Percentiles rank a stretch among this genome's conserved stretches.
phyloP scores from a whole-genome alignment of 2,329 filamentous ascomycete genomes.

The Trichoderma sp. region DNA sequence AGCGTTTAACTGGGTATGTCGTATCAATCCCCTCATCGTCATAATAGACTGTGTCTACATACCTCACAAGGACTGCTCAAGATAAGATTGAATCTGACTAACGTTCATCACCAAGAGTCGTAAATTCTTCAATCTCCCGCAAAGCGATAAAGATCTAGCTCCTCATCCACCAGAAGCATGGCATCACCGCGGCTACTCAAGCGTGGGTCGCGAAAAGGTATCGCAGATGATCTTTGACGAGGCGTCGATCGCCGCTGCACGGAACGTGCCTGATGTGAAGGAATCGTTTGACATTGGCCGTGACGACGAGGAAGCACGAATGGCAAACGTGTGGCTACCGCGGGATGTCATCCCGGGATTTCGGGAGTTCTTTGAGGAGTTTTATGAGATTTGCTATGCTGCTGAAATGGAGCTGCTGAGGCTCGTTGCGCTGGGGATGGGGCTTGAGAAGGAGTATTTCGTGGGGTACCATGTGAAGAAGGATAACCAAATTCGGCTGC shows the following conservation, averaged over 20 bases:
- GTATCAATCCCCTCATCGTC: background rate
- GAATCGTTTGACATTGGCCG: slow-evolving; percentile 44
- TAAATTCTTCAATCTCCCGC: slow-evolving; percentile 34
- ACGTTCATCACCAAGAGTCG: slow-evolving; percentile 24
- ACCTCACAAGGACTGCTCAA: background rate
- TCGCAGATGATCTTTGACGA: slow-evolving; percentile 36
- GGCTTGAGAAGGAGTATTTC: slow-evolving; percentile 67
- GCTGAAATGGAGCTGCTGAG: slow-evolving; percentile 74
- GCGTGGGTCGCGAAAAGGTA: slow-evolving; percentile 35
- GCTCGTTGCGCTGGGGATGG: slow-evolving; percentile 74
- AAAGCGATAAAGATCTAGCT: slow-evolving; percentile 33
- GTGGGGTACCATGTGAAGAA: slow-evolving; percentile 58
- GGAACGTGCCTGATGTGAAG: slow-evolving; percentile 40
- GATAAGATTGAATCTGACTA: background rate
- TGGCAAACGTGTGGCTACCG: slow-evolving; percentile 30
- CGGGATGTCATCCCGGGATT: slow-evolving; percentile 27
- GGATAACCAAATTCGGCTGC: slow-evolving; percentile 58
- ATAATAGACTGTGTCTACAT: background rate
- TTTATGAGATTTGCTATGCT: slow-evolving; percentile 68
- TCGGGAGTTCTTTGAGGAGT: slow-evolving; percentile 45
- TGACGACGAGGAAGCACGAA: slow-evolving; percentile 29
- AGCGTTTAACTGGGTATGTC: slow-evolving; percentile 40
- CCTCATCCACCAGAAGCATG: slow-evolving; percentile 33
- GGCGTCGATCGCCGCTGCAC: slow-evolving; percentile 27
- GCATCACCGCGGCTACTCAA: slow-evolving; percentile 39